phyloP scores from a whole-genome alignment of 257 asterid genomes.

The Coffea eugenioides region DNA sequence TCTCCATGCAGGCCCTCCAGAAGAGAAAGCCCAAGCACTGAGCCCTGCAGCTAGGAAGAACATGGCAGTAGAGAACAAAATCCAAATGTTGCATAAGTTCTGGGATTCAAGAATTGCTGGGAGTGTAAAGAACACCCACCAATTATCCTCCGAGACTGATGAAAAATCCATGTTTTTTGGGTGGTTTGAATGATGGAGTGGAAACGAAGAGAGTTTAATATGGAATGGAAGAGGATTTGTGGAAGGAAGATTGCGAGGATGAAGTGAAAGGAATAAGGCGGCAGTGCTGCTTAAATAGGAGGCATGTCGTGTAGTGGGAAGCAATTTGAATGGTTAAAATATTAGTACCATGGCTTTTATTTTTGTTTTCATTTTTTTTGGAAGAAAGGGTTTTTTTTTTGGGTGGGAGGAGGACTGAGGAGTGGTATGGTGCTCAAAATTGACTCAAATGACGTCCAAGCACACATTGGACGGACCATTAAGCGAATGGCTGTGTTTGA shows the following conservation, averaged over 20 bases:
- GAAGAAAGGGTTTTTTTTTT: background rate
- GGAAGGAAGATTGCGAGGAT: slow-evolving; percentile 1
- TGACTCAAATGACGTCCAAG: background rate
- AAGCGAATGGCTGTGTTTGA: background rate
- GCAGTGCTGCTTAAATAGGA: slow-evolving; percentile 39
- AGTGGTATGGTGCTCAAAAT: background rate
- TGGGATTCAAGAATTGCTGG: slow-evolving; percentile 44
- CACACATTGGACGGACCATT: background rate
- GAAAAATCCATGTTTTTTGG: slow-evolving; percentile 37
- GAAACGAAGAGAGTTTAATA: background rate
- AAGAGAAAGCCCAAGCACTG: slow-evolving; percentile 44
- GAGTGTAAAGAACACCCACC: slow-evolving; percentile 42
- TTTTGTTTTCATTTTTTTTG: background rate
- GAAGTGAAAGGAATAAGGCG: background rate
- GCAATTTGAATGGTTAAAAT: slow-evolving; percentile 12
- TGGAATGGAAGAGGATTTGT: background rate
- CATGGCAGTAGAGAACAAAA: slow-evolving; percentile 13
- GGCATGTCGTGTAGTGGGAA: slow-evolving; percentile 26
- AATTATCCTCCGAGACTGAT: slow-evolving; percentile 29
- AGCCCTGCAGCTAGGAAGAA: slow-evolving; percentile 23
- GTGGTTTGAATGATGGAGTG: background rate
- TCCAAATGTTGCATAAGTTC: slow-evolving; percentile 10
- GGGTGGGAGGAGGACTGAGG: background rate
- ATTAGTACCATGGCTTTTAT: background rate
- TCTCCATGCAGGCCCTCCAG: slow-evolving; percentile 55